phyloP scores from a whole-genome alignment of 2,329 filamentous ascomycete genomes.

The Septoria linicola region DNA sequence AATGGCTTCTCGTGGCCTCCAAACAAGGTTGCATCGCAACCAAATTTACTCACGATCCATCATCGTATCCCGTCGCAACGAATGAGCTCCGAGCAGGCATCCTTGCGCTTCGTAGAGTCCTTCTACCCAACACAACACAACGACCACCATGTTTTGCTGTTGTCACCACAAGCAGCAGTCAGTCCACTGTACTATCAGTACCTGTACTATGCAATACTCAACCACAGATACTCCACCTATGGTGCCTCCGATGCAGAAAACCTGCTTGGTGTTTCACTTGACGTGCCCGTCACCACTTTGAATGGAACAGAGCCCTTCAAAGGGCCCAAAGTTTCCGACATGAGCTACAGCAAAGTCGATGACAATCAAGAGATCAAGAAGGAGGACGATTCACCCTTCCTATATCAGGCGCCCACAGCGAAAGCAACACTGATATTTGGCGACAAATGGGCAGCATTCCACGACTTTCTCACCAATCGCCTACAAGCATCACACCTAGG shows the following conservation, averaged over 20 bases:
- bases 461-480: constrained; percentile 71
- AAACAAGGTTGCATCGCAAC: constrained; percentile 45
- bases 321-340: constrained; percentile 43
- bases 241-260: constrained; percentile 50
- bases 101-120: constrained; percentile 75
- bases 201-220: constrained; percentile 72
- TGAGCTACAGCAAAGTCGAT: constrained; percentile 36
- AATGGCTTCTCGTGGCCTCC: constrained; percentile 68
- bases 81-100: constrained; percentile 66
- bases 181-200: constrained; percentile 83
- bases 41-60: constrained; percentile 62
- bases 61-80: constrained; percentile 66
- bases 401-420: constrained; percentile 82
- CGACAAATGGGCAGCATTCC: constrained; percentile 81
- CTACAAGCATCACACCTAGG: constrained; percentile 32
- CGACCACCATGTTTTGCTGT: constrained; percentile 74
- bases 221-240: constrained; percentile 69
- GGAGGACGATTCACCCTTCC: constrained; percentile 58
- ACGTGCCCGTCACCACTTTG: constrained; percentile 64
- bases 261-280: constrained; percentile 77
- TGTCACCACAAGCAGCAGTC: constrained; percentile 78
- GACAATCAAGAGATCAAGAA: constrained; percentile 33
- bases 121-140: constrained; percentile 72
- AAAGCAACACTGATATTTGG: constrained; percentile 81
- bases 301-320: constrained; percentile 60